Conservation (phyloP, 2,329 filamentous ascomycete species). For the Colletotrichum costaricense region DNA sequence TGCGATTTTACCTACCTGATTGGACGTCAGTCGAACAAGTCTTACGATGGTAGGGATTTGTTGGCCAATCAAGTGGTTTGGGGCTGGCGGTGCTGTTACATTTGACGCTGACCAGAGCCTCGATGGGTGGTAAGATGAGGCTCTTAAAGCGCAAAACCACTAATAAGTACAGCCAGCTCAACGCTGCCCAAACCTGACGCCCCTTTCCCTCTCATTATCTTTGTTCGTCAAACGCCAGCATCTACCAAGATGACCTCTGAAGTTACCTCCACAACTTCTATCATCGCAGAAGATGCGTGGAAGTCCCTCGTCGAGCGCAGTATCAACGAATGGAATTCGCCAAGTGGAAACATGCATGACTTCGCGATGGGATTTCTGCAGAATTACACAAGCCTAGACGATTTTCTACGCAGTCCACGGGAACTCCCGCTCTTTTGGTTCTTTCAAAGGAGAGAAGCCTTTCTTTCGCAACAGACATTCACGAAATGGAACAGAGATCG, state of each 20-base stretch:
- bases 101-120: neutral
- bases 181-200: neutral
- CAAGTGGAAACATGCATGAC: neutral
- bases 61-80: neutral
- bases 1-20: neutral
- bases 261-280: neutral
- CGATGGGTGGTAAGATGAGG: neutral
- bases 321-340: neutral
- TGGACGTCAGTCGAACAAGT: neutral
- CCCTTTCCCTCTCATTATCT: neutral
- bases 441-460: neutral
- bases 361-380: neutral
- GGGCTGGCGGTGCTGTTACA: neutral
- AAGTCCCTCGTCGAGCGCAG: neutral
- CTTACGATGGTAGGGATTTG: neutral
- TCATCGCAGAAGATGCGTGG: neutral
- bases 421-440: neutral
- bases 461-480: neutral
- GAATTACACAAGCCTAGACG: neutral
- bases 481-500: neutral
- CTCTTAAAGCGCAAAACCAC: neutral
- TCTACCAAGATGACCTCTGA: neutral
- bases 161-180: neutral
- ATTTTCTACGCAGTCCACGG: neutral
- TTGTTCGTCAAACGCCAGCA: too few relatives aligned